Evolutionary conservation across 1,139 yeast species (phyloP).

Genomic region (Wickerhamiella infanticola): DNA sequence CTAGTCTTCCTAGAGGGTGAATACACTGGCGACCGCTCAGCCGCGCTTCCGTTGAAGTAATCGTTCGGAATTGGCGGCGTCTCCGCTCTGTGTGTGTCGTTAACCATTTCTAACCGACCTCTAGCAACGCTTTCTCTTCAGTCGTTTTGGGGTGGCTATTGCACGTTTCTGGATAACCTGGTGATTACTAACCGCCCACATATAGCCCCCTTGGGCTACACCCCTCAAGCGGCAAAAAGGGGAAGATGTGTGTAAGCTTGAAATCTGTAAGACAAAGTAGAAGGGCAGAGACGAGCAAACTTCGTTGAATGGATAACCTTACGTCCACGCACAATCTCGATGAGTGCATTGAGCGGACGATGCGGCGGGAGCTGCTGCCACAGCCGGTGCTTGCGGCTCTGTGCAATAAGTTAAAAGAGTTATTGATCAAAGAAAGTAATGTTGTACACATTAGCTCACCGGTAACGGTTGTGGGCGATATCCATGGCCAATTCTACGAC

Average conservation of each 20-base stretch:
- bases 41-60: neutral
- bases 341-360: conserved; percentile 48
- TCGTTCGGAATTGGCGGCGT: no score
- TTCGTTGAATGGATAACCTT: conserved; percentile 5
- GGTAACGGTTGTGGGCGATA: conserved; percentile 95
- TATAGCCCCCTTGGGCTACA: no score
- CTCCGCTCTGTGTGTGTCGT: no score
- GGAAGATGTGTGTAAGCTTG: no score
- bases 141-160: no score
- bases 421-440: conserved; percentile 64
- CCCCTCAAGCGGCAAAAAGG: no score
- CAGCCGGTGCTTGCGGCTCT: conserved; percentile 51
- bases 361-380: conserved; percentile 48
- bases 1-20: neutral
- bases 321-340: conserved; percentile 31
- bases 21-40: neutral
- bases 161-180: no score
- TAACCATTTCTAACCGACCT: no score
- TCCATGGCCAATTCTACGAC: conserved; percentile 95
- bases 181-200: no score
- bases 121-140: no score
- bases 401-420: conserved; percentile 57
- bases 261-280: no score
- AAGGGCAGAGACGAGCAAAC: neutral
- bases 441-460: conserved; percentile 76